phyloP scores from a whole-genome alignment of 1,284 basidiomycete genomes.

The Phylloboletellus chloephorus region DNA sequence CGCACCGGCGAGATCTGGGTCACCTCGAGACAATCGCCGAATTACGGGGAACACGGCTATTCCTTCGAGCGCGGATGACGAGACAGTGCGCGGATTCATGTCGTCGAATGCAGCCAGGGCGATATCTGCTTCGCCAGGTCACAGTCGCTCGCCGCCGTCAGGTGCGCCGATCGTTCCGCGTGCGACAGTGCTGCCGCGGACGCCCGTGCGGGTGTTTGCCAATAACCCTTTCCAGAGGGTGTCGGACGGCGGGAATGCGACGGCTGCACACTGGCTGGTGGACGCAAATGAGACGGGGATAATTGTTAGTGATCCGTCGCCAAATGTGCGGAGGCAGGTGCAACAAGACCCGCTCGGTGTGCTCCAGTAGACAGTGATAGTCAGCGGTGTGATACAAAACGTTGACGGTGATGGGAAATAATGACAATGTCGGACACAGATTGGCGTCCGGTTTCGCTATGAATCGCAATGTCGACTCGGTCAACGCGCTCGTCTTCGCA shows the following conservation, averaged over 20 bases:
- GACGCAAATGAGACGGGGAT: conserved; percentile 19
- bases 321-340: conserved; percentile 26
- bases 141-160: conserved; percentile 50
- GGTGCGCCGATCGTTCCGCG: conserved; percentile 30
- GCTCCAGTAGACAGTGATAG: conserved; percentile 30
- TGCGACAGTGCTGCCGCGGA: conserved; percentile 13
- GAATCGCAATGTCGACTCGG: conserved; percentile 10
- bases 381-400: neutral
- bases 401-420: no score
- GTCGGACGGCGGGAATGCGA: conserved; percentile 7
- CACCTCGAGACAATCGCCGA: conserved; percentile 17
- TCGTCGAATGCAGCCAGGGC: conserved; percentile 16
- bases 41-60: conserved; percentile 10
- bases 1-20: conserved; percentile 7
- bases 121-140: conserved; percentile 43
- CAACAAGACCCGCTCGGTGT: conserved; percentile 64
- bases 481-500: conserved; percentile 30
- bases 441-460: conserved; percentile 10
- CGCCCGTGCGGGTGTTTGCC: conserved; percentile 28
- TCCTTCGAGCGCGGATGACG: conserved; percentile 24
- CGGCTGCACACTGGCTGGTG: conserved; percentile 5
- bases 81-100: conserved; percentile 20
- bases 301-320: conserved; percentile 33
- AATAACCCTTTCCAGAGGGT: conserved; percentile 28
- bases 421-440: no score